Evolutionary conservation across 2,329 filamentous ascomycete genomes (phyloP), one percentile per base, ranked within the genome.

Genomic region (Knufia petricola): DNA sequence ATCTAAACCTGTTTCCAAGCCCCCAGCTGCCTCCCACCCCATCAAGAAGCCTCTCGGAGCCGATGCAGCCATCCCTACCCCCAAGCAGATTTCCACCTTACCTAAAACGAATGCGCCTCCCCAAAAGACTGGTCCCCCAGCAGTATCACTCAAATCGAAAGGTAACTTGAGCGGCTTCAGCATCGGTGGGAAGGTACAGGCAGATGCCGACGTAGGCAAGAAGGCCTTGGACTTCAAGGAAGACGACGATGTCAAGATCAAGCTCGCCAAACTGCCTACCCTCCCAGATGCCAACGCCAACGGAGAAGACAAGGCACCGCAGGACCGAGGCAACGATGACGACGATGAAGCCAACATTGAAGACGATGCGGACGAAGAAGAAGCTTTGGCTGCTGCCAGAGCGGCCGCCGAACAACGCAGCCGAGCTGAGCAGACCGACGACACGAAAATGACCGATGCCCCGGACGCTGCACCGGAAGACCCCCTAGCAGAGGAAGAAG

Each of bases 211-310:
- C 45, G 87, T 85, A 60, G 72, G 78, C 17, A 87, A 87, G 61
- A 83, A 82, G 57, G 87, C 85, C 52, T 72, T 94, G 19, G 82
- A 88, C 58, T 82, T 95, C 58, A 89, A 85, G 52, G 90, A 95
- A 61, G 90, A 95, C 59, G 87, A 94, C 60, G 82, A 81, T 26
- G 84, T 83, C 1, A 82, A 85, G 61, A 85, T 88, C 64, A 95
- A 94, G 70, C 78, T 98, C 56, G 87, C 87, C 63, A 92, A 89
- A 68, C 80, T 98, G 52, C 89, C 90, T 50, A 83, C 83, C 56
- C 79, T 86, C 51, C 78, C 82, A 61, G 76, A 77, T 56, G 67
- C 74, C 52, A 77, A 82, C 55, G 76, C 56, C 79, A 81, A 70
- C 60, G 76, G 77, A 61, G 76, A 80, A 64, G 73, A 73, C 50